Evolutionary conservation across 495 filamentous ascomycete species (phyloP).

Genomic region (Aspergillus egyptiacus): DNA sequence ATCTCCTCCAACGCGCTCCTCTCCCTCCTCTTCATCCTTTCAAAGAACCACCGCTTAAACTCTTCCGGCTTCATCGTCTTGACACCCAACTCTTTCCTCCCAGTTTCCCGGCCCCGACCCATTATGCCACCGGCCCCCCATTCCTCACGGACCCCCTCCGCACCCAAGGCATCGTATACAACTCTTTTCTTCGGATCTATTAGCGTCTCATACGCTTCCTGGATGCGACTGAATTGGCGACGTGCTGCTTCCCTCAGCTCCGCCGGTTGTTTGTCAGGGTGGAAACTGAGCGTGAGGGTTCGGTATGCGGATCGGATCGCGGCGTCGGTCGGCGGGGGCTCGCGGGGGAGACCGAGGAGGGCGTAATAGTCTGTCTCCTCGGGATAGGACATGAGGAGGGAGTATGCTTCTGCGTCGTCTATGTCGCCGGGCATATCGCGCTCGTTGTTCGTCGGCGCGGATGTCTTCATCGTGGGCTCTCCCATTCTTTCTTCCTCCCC

Average conservation of each 20-base stretch:
- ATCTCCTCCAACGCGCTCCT: slow-evolving; percentile 36
- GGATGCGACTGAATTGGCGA: slow-evolving; percentile 43
- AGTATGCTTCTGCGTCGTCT: slow-evolving; percentile 7
- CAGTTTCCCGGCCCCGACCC: slow-evolving; percentile 30
- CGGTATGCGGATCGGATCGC: slow-evolving; percentile 50
- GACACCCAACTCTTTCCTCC: slow-evolving; percentile 32
- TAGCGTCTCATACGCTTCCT: slow-evolving; percentile 50
- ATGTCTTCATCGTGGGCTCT: too few relatives aligned
- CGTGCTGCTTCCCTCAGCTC: slow-evolving; percentile 42
- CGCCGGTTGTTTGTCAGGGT: slow-evolving; percentile 53
- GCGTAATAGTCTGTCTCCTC: slow-evolving; percentile 44
- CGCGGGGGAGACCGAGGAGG: slow-evolving; percentile 42
- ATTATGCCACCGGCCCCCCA: slow-evolving; percentile 33
- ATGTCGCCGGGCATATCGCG: not conserved
- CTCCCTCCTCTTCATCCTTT: slow-evolving; percentile 41
- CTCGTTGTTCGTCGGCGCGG: not conserved
- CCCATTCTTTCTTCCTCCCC: not conserved
- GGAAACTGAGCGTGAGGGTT: slow-evolving; percentile 49
- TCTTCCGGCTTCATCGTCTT: slow-evolving; percentile 40
- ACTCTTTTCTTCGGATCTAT: slow-evolving; percentile 48
- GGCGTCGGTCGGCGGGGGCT: slow-evolving; percentile 40
- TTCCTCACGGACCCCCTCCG: slow-evolving; percentile 40
- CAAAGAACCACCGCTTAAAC: slow-evolving; percentile 47
- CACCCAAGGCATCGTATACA: slow-evolving; percentile 49
- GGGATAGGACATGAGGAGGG: slow-evolving; percentile 22